Base-by-base conservation (phyloP, 441 rosid genomes). In the Eutrema salsugineum region DNA sequence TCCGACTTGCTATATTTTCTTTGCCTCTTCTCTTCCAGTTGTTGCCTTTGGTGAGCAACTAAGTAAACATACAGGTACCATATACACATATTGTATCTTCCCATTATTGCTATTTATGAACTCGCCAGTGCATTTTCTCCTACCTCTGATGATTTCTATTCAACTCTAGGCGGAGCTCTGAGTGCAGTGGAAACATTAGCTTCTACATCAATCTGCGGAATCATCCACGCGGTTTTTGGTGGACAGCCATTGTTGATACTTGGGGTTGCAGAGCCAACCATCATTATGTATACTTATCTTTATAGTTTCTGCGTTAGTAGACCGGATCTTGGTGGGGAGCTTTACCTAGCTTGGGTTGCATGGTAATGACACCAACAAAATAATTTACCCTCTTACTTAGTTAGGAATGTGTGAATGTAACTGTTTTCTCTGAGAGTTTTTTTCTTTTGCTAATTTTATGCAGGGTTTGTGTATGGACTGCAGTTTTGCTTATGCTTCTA, bases 401-500 rank as follows among this genome's bases (percentile, higher is more conserved):
- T 22, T 19, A 16, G n/a, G 15, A 51, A 56, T 62, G 40, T 15
- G 15, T 66, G 14, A 51, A 56, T 63, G 40, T 22, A 16, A 58
- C n/a, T 73, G 59, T 36, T 65, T 48, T 55, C n/a, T 32, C 20
- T 58, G 7, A 58, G 54, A 57, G 16, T 30, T 24, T 51, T 27
- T 33, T 14, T 51, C 40, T 4, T 11, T 36, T 38, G 14, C 2
- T 38, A 47, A 64, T 62, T 24, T 3, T 65, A 32, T 50, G 39
- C 79, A 90, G 99, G 99, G 97, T 94, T 30, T 91, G 97, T 75
- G 87, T 84, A 14, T 90, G 97, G 97, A 85, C 97, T 24, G 80
- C 95, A 40, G 53, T 91, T 43, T 40, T 91, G 58, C 89, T 91
- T 38, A 73, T 82, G 42, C 86, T 89, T 72, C 88, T 91, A 14